Conservation (phyloP, 148 eudicot genomes). For the Fallopia convolvulus region DNA sequence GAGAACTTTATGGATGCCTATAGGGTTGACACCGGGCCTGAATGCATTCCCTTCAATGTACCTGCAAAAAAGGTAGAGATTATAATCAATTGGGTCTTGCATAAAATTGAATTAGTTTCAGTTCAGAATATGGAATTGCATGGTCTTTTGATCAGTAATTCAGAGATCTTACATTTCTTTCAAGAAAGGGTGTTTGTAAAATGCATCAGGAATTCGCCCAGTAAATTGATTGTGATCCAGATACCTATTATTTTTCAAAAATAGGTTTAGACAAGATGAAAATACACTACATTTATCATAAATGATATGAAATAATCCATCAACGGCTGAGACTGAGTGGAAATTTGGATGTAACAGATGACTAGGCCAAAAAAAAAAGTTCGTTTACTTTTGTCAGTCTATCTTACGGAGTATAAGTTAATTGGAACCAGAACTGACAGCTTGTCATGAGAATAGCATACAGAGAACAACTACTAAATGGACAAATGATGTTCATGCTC, state of each 20-base stretch:
- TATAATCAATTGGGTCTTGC: neutral
- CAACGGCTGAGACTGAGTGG: neutral
- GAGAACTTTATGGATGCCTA: conserved; percentile 81
- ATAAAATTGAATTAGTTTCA: neutral
- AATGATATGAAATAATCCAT: neutral
- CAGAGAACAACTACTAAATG: neutral
- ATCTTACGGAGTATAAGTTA: neutral
- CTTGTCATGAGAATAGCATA: neutral
- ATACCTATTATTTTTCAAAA: conserved; percentile 40
- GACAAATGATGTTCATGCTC: neutral
- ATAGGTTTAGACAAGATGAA: neutral
- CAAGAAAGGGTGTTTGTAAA: conserved; percentile 84
- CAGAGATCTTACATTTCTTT: conserved; percentile 71
- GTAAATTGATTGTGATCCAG: conserved; percentile 96
- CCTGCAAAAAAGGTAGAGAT: conserved; percentile 31
- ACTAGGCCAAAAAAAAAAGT: neutral
- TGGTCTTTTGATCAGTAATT: neutral
- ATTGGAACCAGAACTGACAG: neutral
- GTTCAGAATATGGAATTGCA: neutral
- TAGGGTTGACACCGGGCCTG: conserved; percentile 78
- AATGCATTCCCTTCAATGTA: conserved; percentile 89
- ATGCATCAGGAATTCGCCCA: conserved; percentile 87
- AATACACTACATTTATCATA: neutral
- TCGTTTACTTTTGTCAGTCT: neutral
- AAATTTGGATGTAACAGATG: neutral